A percentile compares a stretch with the other conserved stretches of the same genome.
phyloP scores from a whole-genome alignment of 1,284 basidiomycete genomes.

The Anthracocystis panici-leucophaei region DNA sequence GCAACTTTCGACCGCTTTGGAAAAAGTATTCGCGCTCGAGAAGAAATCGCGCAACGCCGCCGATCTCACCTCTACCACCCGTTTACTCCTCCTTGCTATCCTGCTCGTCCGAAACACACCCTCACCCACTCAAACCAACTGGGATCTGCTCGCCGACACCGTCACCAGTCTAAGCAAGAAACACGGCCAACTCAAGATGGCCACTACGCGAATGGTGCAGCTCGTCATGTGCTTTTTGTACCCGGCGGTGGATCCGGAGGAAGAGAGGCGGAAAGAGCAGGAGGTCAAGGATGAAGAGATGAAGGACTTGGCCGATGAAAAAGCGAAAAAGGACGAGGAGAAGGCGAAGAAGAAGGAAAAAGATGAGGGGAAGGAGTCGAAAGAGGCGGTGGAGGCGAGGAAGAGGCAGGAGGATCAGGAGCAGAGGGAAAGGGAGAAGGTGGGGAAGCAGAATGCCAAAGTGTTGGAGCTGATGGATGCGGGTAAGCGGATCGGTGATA shows the following conservation, averaged over 20 bases:
- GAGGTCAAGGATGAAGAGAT: conserved; percentile 51
- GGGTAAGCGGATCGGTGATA: conserved; percentile 57
- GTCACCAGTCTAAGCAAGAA: conserved; percentile 79
- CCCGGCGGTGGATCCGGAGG: conserved; percentile 69
- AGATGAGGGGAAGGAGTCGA: conserved; percentile 41
- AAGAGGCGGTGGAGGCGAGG: conserved; percentile 42
- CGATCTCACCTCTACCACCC: conserved; percentile 88
- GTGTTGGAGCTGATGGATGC: conserved; percentile 59
- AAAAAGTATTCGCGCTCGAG: conserved; percentile 88
- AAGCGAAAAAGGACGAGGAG: conserved; percentile 41
- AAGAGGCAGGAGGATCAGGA: conserved; percentile 38
- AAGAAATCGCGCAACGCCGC: conserved; percentile 98
- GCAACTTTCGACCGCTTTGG: conserved; percentile 84
- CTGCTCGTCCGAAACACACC: conserved; percentile 61
- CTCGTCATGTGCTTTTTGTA: conserved; percentile 64
- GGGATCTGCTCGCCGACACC: conserved; percentile 58
- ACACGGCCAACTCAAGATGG: conserved; percentile 94
- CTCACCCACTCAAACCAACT: conserved; percentile 41
- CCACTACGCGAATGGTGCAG: conserved; percentile 85
- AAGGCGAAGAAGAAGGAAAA: conserved; percentile 39
- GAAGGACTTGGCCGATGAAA: conserved; percentile 40
- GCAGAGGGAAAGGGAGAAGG: conserved; percentile 52
- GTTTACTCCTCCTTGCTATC: conserved; percentile 81
- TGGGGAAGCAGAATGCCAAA: conserved; percentile 61
- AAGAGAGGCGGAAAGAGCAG: conserved; percentile 72